These are phyloP conservation scores for Albifimbria verrucaria DNA, from an alignment of 2,329 filamentous ascomycete species.

Conservation along the genomic window DNA sequence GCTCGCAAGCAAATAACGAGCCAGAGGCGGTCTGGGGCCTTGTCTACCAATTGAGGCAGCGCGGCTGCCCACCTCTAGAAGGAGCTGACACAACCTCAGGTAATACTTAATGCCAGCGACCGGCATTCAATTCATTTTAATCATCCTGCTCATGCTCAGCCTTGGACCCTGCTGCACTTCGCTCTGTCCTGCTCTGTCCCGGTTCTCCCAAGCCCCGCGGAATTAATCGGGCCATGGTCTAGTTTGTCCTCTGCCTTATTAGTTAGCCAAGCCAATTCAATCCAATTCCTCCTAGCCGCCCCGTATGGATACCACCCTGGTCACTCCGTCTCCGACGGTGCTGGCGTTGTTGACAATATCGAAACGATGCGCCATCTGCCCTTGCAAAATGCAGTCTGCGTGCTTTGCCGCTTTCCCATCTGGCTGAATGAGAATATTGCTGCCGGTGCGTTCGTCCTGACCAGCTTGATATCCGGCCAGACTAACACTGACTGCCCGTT, in stretches of 20 bases:
- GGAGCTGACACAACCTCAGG: background rate
- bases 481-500: background rate
- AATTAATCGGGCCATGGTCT: too few relatives aligned
- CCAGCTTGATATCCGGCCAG: background rate
- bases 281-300: too few relatives aligned
- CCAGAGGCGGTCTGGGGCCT: background rate
- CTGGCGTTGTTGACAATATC: background rate
- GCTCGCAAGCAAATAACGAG: background rate
- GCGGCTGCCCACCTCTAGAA: background rate
- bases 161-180: background rate
- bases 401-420: constrained; percentile 1
- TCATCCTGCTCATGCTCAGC: too few relatives aligned
- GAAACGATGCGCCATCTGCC: background rate
- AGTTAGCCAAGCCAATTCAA: too few relatives aligned
- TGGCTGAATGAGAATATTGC: background rate
- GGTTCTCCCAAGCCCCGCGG: too few relatives aligned
- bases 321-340: background rate
- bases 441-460: background rate
- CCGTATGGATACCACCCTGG: too few relatives aligned
- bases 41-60: background rate
- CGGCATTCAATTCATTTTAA: background rate
- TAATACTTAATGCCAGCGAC: background rate
- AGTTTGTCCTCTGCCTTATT: too few relatives aligned
- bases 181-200: background rate
- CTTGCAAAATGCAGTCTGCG: background rate